Base-by-base conservation (phyloP, 2,329 filamentous ascomycete genomes). In the Eutypa lata region DNA sequence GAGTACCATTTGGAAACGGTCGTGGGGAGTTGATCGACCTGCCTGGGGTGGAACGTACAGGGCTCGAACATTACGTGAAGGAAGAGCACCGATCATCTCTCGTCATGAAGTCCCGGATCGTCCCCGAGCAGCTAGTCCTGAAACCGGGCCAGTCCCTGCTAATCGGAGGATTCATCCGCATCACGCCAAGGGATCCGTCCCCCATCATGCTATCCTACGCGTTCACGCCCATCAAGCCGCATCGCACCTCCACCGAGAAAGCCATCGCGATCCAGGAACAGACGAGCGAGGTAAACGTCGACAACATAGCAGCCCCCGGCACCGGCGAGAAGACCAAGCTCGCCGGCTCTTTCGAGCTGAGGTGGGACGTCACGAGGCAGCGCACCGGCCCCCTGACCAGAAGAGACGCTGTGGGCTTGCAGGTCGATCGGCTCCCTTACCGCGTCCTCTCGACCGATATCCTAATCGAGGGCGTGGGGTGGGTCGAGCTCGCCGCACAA, bases 1-100 rank as follows among this genome's bases (percentile, higher is more conserved):
- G 94, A 26, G 84, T 97, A 18, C 91, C 91, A 1, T 99, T 94
- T 66, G 92, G 92, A 45, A 84, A 84, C 54, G 88, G 89, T 22
- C 88, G 84, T 64, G 94, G 94, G 52, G 95, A 99, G 69, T 78
- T 99, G 33, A 90, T 99, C 62, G 94, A 99, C 67, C 79, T 99
- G 14, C 94, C 94, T 0, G 94, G 94, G 1, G 76, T 99, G 33
- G 82, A 86, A 8, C 86, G 94, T 45, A 87, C 84, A 24, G 81
- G 85, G 16, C 76, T 97, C 7, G 87, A 90, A 47, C 72, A 82
- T 1, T 86, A 88, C 65, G 87, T 97, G 47, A 74, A 80, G 40
- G 80, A 87, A 40, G 77, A 87, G 55, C 75, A 89, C 62, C 85
- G 84, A 40, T 70, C 79, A 11, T 81, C 83, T 6, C 76, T 97